A percentile compares a stretch with the other conserved stretches of the same genome.
Evolutionary conservation across 306 rosid species (phyloP).

Genomic region (Trifolium subterraneum): DNA sequence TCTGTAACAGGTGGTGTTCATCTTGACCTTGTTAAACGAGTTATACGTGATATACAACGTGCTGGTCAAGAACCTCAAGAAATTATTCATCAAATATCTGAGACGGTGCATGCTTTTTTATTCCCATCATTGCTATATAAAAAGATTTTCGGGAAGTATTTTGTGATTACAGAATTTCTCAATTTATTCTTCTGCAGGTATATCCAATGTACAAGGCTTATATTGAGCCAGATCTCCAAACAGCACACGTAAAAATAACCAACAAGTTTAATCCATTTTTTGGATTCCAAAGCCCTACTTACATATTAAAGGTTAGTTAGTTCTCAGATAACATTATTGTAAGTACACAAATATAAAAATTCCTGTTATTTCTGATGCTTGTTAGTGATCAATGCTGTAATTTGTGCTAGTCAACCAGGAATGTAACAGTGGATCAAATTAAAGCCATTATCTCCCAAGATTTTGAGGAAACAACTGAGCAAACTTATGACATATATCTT

Average conservation of each 20-base stretch:
- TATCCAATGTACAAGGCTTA: slow-evolving; percentile 99
- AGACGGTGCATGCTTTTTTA: slow-evolving; percentile 64
- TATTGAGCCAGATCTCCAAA: slow-evolving; percentile 96
- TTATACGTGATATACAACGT: slow-evolving; percentile 93
- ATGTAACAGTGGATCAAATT: slow-evolving; percentile 67
- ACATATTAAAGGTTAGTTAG: slow-evolving; percentile 79
- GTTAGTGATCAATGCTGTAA: slow-evolving; percentile 33
- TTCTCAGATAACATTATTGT: not conserved
- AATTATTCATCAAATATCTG: slow-evolving; percentile 98
- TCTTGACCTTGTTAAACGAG: slow-evolving; percentile 97
- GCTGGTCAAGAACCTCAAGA: slow-evolving; percentile 99
- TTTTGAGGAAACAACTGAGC: slow-evolving; percentile 73
- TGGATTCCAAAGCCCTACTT: slow-evolving; percentile 95
- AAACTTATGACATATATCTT: slow-evolving; percentile 95
- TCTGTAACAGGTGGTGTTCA: slow-evolving; percentile 99
- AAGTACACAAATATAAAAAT: slow-evolving; percentile 1
- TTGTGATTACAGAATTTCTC: slow-evolving; percentile 40
- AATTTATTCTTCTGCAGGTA: slow-evolving; percentile 63
- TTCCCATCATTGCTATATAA: slow-evolving; percentile 27
- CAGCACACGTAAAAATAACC: slow-evolving; percentile 89
- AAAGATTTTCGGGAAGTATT: slow-evolving; percentile 7
- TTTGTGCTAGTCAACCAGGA: slow-evolving; percentile 78
- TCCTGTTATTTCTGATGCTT: slow-evolving; percentile 34
- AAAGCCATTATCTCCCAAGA: slow-evolving; percentile 73
- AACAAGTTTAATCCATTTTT: slow-evolving; percentile 97